Evolutionary conservation across 331 rosid genomes (phyloP), one percentile per base, ranked within the genome.

Genomic region (Malus hybrid): DNA sequence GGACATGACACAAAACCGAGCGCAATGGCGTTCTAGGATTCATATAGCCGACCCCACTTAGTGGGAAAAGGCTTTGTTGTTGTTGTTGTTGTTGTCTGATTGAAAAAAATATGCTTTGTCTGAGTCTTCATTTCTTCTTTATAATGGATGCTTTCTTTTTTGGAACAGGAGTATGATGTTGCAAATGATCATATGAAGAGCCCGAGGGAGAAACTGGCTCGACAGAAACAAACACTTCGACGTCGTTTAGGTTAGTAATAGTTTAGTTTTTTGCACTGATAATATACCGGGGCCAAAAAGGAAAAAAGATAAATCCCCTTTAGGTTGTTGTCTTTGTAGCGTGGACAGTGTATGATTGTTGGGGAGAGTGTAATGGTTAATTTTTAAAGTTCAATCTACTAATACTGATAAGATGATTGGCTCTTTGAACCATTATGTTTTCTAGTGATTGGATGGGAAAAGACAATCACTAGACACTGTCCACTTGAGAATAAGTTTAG

Each of bases 211-310:
- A 88, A 96, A 19, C 77, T 94, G 88, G 98, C 94, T 81, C 95
- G 95, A 69, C 98, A 94, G 68, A 94, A 94, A 78, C 97, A 91
- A 85, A 90, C 89, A 78, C 98, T 94, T 74, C 93, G 89, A 53
- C 93, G 95, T 10, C 97, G 97, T 61, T 82, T 94, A 73, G 98
- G 98, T 91, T 72, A 70, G 91, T 85, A 42, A 19, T 64, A 12
- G 61, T 22, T 26, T 62, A 9, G 9, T 50, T 66, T 9, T 15
- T 46, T 39, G 57, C 20, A n/a, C 24, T 32, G 10, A 9, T 64
- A 64, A 2, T 64, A 32, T 64, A 32, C 36, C 14, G 4, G 44
- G 46, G 42, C 24, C 68, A 32, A 64, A 64, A 64, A 14, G 19
- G 2, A 64, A 64, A 32, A 63, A 32, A 16, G 34, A 29, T 14